Evolutionary conservation across 164 flowering plant genomes (phyloP).

Genomic region (Hamamelis virginiana): DNA sequence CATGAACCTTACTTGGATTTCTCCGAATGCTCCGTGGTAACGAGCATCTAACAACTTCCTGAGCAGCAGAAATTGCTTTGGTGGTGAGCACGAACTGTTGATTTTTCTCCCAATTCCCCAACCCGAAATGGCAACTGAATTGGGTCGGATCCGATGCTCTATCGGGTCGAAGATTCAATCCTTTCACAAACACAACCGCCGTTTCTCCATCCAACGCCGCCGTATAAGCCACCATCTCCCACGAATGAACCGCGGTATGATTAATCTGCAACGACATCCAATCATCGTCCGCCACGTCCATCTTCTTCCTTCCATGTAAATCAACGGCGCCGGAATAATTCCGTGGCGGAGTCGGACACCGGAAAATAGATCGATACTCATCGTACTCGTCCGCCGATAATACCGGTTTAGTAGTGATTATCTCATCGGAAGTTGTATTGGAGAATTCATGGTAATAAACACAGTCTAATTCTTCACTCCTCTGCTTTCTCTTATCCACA

Average conservation of each 20-base stretch:
- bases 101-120: conserved; percentile 36
- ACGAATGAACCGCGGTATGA: conserved; percentile 39
- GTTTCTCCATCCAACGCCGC: conserved; percentile 59
- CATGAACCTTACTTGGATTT: conserved; percentile 42
- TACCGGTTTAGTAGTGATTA: conserved; percentile 18
- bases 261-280: conserved; percentile 7
- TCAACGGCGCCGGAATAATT: conserved; percentile 47
- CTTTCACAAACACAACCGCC: conserved; percentile 75
- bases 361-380: conserved; percentile 42
- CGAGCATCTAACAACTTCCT: conserved; percentile 71
- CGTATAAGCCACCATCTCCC: conserved; percentile 72
- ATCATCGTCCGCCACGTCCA: not conserved
- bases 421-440: not conserved
- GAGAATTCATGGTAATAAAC: conserved; percentile 23
- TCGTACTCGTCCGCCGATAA: conserved; percentile 58
- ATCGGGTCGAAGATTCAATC: conserved; percentile 67
- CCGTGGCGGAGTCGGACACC: conserved; percentile 64
- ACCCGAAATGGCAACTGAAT: conserved; percentile 64
- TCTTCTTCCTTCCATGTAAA: conserved; percentile 24
- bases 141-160: conserved; percentile 49
- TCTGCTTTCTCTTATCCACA: conserved; percentile 13
- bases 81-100: conserved; percentile 29
- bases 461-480: conserved; percentile 29
- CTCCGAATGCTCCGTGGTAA: conserved; percentile 49
- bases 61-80: conserved; percentile 64